A percentile compares a stretch with the other conserved stretches of the same genome.
Evolutionary conservation across 257 asterid genomes (phyloP).

Genomic region (Solanum commersonii): DNA sequence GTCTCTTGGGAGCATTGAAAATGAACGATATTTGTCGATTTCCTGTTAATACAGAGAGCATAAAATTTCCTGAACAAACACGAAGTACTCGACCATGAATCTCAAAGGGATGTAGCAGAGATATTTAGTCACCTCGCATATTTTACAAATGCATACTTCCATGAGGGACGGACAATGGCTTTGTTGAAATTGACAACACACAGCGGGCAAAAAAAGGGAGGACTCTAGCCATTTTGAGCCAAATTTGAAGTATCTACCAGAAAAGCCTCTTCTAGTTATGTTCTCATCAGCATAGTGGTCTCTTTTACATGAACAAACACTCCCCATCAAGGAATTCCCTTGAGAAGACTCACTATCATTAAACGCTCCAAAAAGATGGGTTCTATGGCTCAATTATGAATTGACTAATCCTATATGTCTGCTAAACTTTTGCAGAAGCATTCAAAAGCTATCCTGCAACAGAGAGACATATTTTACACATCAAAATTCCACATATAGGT

Average conservation of each 20-base stretch:
- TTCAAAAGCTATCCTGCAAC: not conserved
- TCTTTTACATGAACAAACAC: slow-evolving; percentile 89
- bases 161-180: slow-evolving; percentile 53
- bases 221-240: slow-evolving; percentile 86
- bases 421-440: not conserved
- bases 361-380: not conserved
- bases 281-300: slow-evolving; percentile 63
- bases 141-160: slow-evolving; percentile 68
- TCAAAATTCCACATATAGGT: not conserved
- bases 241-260: slow-evolving; percentile 70
- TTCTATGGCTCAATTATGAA: not conserved
- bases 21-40: slow-evolving; percentile 40
- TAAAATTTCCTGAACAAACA: not conserved
- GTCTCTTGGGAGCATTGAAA: slow-evolving; percentile 81
- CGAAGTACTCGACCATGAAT: not conserved
- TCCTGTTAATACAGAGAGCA: slow-evolving; percentile 37
- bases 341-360: not conserved
- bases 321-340: slow-evolving; percentile 50
- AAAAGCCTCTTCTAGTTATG: slow-evolving; percentile 37
- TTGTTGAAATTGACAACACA: slow-evolving; percentile 39
- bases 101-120: not conserved
- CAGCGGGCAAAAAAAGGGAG: slow-evolving; percentile 41
- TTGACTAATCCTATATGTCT: not conserved
- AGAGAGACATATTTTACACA: not conserved
- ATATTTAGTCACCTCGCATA: slow-evolving; percentile 49